Evolutionary conservation across 2,329 filamentous ascomycete genomes (phyloP).

Genomic region (Hypoxylon sp.): DNA sequence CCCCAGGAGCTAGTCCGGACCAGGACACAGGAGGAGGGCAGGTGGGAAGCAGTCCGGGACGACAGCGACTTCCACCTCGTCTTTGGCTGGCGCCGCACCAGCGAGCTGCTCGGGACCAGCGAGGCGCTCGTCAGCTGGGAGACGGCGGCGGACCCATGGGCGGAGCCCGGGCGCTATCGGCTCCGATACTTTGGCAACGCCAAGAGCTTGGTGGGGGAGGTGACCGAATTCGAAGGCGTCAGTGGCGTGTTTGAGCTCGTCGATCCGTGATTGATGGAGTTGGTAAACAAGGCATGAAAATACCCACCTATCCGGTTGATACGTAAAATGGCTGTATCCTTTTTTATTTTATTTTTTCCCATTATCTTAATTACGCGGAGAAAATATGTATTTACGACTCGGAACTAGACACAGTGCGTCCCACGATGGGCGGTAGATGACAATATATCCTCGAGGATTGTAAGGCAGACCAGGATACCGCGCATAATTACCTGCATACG

Average conservation of each 20-base stretch:
- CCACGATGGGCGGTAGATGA: too few relatives aligned
- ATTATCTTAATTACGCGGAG: too few relatives aligned
- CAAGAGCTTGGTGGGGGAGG: slow-evolving; percentile 68
- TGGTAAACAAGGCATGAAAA: too few relatives aligned
- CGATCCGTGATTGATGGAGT: slow-evolving; percentile 15
- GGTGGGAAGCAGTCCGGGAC: slow-evolving; percentile 73
- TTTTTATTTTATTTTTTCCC: too few relatives aligned
- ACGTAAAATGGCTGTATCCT: too few relatives aligned
- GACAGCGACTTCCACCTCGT: slow-evolving; percentile 85
- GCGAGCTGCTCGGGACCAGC: slow-evolving; percentile 74
- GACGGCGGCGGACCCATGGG: slow-evolving; percentile 67
- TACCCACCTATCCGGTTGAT: too few relatives aligned
- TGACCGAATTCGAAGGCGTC: slow-evolving; percentile 73
- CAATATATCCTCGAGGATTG: too few relatives aligned
- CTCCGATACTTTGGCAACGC: slow-evolving; percentile 83
- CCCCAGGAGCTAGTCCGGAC: neutral
- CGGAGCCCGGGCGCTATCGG: slow-evolving; percentile 71
- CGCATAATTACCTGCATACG: too few relatives aligned
- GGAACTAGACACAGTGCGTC: too few relatives aligned
- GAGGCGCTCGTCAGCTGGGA: slow-evolving; percentile 81
- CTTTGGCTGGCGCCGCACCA: slow-evolving; percentile 80
- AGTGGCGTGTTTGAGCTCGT: slow-evolving; percentile 60
- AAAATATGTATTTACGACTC: too few relatives aligned
- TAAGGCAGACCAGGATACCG: too few relatives aligned
- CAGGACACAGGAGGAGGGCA: neutral